phyloP scores from a whole-genome alignment of 116 monocot genomes.

The Posidonia oceanica region DNA sequence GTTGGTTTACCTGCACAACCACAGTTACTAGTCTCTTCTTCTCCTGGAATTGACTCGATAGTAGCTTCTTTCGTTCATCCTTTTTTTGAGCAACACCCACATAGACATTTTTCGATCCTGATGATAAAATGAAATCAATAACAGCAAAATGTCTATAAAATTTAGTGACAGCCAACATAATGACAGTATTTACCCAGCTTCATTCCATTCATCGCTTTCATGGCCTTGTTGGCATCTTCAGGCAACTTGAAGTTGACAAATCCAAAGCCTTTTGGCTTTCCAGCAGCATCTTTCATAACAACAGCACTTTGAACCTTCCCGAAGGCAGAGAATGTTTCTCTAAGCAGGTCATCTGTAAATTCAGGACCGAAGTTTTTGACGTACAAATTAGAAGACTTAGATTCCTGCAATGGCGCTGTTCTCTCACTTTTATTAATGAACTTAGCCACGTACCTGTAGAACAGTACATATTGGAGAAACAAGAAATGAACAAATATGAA shows the following conservation, averaged over 20 bases:
- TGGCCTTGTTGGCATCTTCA: constrained; percentile 39
- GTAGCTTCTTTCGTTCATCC: constrained; percentile 20
- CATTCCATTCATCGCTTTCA: constrained; percentile 32
- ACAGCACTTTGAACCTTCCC: constrained; percentile 32
- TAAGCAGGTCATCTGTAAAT: constrained; percentile 31
- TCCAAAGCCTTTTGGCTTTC: constrained; percentile 50
- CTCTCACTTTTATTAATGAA: constrained; percentile 39
- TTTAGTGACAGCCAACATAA: not conserved
- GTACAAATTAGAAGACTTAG: constrained; percentile 31
- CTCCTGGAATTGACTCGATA: constrained; percentile 11
- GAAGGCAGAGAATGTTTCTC: constrained; percentile 35
- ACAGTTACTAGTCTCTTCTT: not conserved
- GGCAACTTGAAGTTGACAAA: constrained; percentile 40
- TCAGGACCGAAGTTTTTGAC: constrained; percentile 45
- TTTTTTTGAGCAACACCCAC: constrained; percentile 43
- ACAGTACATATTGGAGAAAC: not conserved
- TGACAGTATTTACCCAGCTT: constrained; percentile 27
- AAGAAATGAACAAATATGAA: not conserved
- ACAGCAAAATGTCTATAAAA: not conserved
- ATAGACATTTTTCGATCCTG: constrained; percentile 39
- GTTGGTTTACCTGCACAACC: not conserved
- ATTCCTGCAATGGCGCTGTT: not conserved
- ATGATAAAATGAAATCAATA: constrained; percentile 2
- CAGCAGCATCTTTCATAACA: constrained; percentile 35
- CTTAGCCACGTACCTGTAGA: constrained; percentile 36